Evolutionary conservation across 2,329 filamentous ascomycete genomes (phyloP), one percentile per base, ranked within the genome.

Genomic region (Coniella vitis): DNA sequence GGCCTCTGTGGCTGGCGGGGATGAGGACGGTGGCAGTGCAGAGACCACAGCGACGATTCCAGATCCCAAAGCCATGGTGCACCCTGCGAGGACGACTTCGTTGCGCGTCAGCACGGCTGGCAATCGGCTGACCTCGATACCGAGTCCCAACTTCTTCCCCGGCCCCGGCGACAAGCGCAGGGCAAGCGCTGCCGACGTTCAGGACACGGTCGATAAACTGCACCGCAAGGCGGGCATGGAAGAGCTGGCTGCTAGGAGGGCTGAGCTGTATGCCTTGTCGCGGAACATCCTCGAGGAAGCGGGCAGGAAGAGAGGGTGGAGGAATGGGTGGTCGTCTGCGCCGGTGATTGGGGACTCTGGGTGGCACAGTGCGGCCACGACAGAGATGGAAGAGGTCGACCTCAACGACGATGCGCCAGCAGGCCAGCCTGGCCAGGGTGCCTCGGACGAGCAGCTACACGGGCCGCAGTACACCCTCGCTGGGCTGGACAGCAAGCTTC

Each of bases 211-310:
- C 16, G 46, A 53, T 19, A 44, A 53, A 31, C 44, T 38, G 3
- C 67, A 69, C 4, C 66, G 71, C 2, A 83, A 82, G 53, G 60
- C 69, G 7, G 90, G 91, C 0, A 70, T 90, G 1, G 86, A 94
- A 61, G 86, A 94, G 47, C 72, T 97, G 20, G 87, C 90, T 32
- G 87, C 87, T 38, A 81, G 83, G 52, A 78, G 91, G 58, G 91
- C 88, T 5, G 89, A 95, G 60, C 74, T 97, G 2, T 85, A 89
- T 53, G 71, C 87, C 48, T 69, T 95, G 36, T 90, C 89, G 8
- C 77, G 91, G 48, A 88, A 87, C 54, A 78, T 93, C 4, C 71
- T 97, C 0, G 84, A 91, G 58, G 77, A 83, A 42, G 69, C 89
- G 40, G 90, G 87, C 2, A 81, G 79, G 59, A 78, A 79, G 51